phyloP scores from a whole-genome alignment of 495 filamentous ascomycete species.

The Cercophora newfieldiana region DNA sequence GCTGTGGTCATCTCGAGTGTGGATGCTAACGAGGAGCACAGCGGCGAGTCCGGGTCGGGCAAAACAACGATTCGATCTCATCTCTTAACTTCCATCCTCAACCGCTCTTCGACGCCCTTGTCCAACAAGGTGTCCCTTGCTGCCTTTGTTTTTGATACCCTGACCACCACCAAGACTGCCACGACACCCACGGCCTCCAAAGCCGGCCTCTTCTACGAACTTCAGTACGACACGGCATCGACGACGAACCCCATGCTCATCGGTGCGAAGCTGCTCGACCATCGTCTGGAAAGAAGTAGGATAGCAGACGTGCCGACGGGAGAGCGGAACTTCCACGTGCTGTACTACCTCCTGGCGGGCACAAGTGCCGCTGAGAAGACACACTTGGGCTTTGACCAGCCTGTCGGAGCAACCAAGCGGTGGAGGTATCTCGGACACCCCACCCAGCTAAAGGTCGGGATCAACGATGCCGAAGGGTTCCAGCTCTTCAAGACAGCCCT shows the following conservation, averaged over 20 bases:
- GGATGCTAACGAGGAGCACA: slow-evolving; percentile 39
- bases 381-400: slow-evolving; percentile 80
- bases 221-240: slow-evolving; percentile 91
- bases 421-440: slow-evolving; percentile 97
- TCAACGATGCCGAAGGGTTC: slow-evolving; percentile 94
- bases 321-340: slow-evolving; percentile 91
- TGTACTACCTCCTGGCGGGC: slow-evolving; percentile 93
- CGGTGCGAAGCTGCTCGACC: slow-evolving; percentile 91
- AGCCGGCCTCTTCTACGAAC: slow-evolving; percentile 88
- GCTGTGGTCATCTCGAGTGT: background rate
- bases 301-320: slow-evolving; percentile 90
- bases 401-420: slow-evolving; percentile 63
- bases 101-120: slow-evolving; percentile 85
- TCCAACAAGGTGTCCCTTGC: slow-evolving; percentile 91
- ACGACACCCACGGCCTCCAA: slow-evolving; percentile 95
- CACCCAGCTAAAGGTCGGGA: slow-evolving; percentile 92
- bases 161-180: slow-evolving; percentile 96
- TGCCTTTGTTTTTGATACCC: slow-evolving; percentile 89
- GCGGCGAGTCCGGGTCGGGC: slow-evolving; percentile 91
- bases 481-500: slow-evolving; percentile 96
- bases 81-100: slow-evolving; percentile 76
- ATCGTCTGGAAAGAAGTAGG: slow-evolving; percentile 85
- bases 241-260: slow-evolving; percentile 79
- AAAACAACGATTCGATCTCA: slow-evolving; percentile 94
- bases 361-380: slow-evolving; percentile 87